Conservation (phyloP, 441 rosid genomes). For the Gossypium lobatum region DNA sequence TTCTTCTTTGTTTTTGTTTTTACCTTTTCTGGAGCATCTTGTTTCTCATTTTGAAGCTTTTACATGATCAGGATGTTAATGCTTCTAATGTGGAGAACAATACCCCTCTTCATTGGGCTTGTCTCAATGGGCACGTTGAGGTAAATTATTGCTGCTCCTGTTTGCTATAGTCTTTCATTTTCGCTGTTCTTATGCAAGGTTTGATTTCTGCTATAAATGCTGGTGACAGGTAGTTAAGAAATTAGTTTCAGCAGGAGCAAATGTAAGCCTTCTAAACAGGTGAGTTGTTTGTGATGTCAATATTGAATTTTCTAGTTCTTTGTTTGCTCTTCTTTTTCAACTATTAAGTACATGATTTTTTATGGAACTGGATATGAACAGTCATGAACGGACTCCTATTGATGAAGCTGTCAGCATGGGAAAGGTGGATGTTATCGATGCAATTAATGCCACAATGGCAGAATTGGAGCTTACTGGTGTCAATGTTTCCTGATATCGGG, state of each 20-base stretch:
- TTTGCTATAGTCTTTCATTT: neutral
- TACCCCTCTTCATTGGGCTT: constrained; percentile 88
- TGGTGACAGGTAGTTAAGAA: constrained; percentile 60
- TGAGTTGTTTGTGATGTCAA: constrained; percentile 17
- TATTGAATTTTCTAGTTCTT: neutral
- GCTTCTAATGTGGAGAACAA: constrained; percentile 69
- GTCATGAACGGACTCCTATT: constrained; percentile 74
- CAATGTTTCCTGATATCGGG: constrained; percentile 31
- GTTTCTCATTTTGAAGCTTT: constrained; percentile 10
- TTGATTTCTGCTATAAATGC: constrained; percentile 2
- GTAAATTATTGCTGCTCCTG: constrained; percentile 27
- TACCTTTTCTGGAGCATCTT: neutral
- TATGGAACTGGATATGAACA: constrained; percentile 26
- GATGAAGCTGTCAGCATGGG: constrained; percentile 74
- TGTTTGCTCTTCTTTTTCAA: neutral
- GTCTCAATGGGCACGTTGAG: constrained; percentile 77
- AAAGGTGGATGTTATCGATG: constrained; percentile 59
- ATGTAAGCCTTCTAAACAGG: constrained; percentile 62
- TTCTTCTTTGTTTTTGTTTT: neutral
- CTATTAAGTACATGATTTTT: neutral
- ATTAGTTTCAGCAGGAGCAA: constrained; percentile 70
- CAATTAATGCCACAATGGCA: constrained; percentile 52
- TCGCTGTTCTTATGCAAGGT: neutral
- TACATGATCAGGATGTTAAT: constrained; percentile 51
- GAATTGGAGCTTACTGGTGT: constrained; percentile 59